Evolutionary conservation across 495 filamentous ascomycete species (phyloP), one percentile per base, ranked within the genome.

Genomic region (Lasiosphaeris hirsuta): DNA sequence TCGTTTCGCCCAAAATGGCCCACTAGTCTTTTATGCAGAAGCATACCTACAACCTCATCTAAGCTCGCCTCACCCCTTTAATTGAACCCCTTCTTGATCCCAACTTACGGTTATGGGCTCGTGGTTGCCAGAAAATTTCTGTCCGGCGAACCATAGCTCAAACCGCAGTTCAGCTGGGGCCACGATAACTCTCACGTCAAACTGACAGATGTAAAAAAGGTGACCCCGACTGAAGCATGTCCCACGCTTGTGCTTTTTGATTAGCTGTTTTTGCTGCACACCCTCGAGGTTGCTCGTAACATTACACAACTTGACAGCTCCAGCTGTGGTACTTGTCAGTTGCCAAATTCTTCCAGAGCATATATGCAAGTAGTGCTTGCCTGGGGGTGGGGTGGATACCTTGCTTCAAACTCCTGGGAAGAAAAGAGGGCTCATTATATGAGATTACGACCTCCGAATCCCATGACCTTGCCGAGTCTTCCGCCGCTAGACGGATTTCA

Each of bases 81-180:
- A 36, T 33, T 61, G 61, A 13, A 62, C 46, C 35, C 69, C 71
- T 23, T 65, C 64, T 7, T 56, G 53, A 41, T 78, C 75, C 78
- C 80, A 83, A 14, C 65, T 71, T 8, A 84, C 75, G 23, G 62
- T 60, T 59, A 84, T 80, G 6, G 77, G 73, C 37, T 81, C 75
- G 65, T 82, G 79, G 15, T 74, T 60, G 51, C 73, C 61, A 49
- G 76, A 63, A 42, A 80, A 76, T 54, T 65, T 72, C 35, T 71
- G 69, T 3, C 79, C 75, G 18, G 71, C 75, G 40, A 77, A 78
- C 77, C 79, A 81, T 5, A 83, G 45, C 64, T 83, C 76, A 40
- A 85, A 85, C 6, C 75, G 68, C 14, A 84, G 63, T 55, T 84
- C 81, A 1, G 81, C 82, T 5, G 81, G 68, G 6, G 79, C 81